Percentiles rank a stretch among this genome's conserved stretches.
Conservation (phyloP, 805 yeast species). For the Saccharomycopsis capsularis region DNA sequence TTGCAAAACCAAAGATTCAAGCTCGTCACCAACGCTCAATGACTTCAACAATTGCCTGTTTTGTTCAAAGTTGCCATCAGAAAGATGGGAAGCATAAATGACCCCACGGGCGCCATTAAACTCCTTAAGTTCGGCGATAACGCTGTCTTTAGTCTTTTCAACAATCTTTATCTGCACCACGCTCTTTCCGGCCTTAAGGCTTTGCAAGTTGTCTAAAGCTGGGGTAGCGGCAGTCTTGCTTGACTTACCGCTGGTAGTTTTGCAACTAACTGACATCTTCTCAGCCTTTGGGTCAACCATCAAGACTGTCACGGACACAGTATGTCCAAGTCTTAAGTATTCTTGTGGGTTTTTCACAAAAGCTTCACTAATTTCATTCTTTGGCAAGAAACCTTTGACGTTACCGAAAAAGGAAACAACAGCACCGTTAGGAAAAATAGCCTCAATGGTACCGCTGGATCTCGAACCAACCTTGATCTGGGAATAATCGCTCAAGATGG, state of each 20-base stretch:
- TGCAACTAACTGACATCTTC: constrained; percentile 66
- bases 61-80: constrained; percentile 71
- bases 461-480: constrained; percentile 47
- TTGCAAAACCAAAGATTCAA: constrained; percentile 59
- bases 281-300: constrained; percentile 45
- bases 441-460: constrained; percentile 68
- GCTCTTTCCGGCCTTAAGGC: constrained; percentile 54
- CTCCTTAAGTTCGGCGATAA: constrained; percentile 53
- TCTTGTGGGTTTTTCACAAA: constrained; percentile 72
- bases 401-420: constrained; percentile 77
- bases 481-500: constrained; percentile 37
- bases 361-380: constrained; percentile 83
- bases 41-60: constrained; percentile 60
- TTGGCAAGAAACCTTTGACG: constrained; percentile 74
- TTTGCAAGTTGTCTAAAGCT: constrained; percentile 33
- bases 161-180: constrained; percentile 53
- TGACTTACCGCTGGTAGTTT: constrained; percentile 46
- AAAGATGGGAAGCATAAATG: constrained; percentile 63
- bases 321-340: constrained; percentile 75
- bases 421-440: constrained; percentile 70
- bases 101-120: constrained; percentile 61
- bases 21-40: constrained; percentile 50
- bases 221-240: constrained; percentile 11
- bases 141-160: constrained; percentile 70
- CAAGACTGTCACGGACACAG: constrained; percentile 63